Base-by-base conservation (phyloP, 2,329 filamentous ascomycete species). In the Colletotrichum tropicale region DNA sequence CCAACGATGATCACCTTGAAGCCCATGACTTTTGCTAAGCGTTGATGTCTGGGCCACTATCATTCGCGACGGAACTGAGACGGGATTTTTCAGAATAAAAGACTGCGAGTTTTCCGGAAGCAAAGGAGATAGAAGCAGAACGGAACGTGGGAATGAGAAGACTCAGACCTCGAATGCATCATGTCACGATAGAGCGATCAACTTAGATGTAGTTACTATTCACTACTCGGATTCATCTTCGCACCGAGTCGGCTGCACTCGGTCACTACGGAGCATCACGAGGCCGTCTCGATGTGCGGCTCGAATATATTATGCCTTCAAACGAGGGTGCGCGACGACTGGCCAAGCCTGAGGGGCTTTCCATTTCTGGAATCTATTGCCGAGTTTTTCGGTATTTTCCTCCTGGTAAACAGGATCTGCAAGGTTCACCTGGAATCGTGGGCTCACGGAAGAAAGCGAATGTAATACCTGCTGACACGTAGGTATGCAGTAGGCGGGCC, bases 1-100 rank as follows among this genome's bases (percentile, higher is more conserved):
- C 89, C 89, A 2, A 83, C 86, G 55, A 91, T 89, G 71, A 90
- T 80, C 30, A 89, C 83, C 64, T 82, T 83, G 79, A 84, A 84
- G 9, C 69, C 69, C 73, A 77, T 76, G 18, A 24, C 24, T 48
- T 36, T 16, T 36, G 6, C 6, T 36, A 6, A 16, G 24, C 4
- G 24, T 24, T 24, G 24, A 4, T 24, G 24, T 24, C 24, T 24
- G 3, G 24, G 4, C 4, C 24, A 24, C 24, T 24, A 24, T 24
- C 24, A 3, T 24, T 24, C 24, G 24, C 24, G 24, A 24, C 24
- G 24, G 24, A 24, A 24, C 24, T n/a, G n/a, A 52, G 43, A 48
- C 1, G 3, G 21, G 10, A 52, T 1, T 52, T 21, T 21, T 8
- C 43, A 52, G 6, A 52, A 52, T 52, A 6, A 21, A 48, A 48